These are phyloP conservation scores for Boletus reticulatus DNA, from an alignment of 768 basidiomycete species.

Conservation along the genomic window DNA sequence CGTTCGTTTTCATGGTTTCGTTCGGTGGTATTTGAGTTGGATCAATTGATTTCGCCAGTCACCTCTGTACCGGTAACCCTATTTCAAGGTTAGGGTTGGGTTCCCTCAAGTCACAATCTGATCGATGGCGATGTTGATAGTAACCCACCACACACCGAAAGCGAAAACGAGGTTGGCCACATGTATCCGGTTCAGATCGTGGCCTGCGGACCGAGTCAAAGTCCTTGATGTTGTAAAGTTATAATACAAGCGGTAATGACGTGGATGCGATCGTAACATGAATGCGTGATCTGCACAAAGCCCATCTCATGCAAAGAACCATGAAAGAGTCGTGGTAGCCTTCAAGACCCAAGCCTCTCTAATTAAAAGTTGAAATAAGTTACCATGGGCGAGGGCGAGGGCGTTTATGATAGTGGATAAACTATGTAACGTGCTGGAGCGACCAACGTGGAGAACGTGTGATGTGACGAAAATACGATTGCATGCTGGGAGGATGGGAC, in stretches of 20 bases:
- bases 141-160: no score
- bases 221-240: not conserved
- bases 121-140: no score
- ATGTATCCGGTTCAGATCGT: no score
- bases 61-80: no score
- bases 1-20: no score
- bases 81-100: no score
- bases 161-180: no score
- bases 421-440: conserved; percentile 14
- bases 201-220: no score
- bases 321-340: not conserved
- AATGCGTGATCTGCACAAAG: not conserved
- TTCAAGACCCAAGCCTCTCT: conserved; percentile 8
- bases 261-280: not conserved
- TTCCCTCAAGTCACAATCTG: no score
- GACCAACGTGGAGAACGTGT: not conserved
- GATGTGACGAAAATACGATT: not conserved
- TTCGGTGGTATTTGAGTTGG: no score
- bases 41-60: no score
- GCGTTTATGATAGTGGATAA: conserved; percentile 22
- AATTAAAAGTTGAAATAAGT: conserved; percentile 12
- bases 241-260: conserved; percentile 2
- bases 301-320: not conserved
- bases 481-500: not conserved
- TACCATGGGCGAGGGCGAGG: not conserved